phyloP scores from a whole-genome alignment of 78 protist genomes.

The Anaeramoeba flamelloides region DNA sequence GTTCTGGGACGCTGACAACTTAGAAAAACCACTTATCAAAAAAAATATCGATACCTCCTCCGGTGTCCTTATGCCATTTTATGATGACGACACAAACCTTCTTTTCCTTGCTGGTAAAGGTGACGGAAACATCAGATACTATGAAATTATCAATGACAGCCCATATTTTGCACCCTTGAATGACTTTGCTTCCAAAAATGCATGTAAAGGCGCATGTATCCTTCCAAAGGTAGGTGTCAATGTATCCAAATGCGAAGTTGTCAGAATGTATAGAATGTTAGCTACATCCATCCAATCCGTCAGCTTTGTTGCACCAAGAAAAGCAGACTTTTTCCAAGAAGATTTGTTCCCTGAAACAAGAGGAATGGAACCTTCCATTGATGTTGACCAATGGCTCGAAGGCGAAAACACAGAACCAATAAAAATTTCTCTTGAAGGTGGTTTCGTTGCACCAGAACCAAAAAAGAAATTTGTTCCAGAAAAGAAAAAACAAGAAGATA shows the following conservation, averaged over 20 bases:
- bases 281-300: no score
- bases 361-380: slow-evolving; percentile 50
- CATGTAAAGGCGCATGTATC: slow-evolving; percentile 60
- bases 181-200: slow-evolving; percentile 35
- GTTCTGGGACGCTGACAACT: slow-evolving; percentile 41
- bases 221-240: no score
- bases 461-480: no score
- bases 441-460: no score
- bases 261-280: no score
- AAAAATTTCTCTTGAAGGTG: no score
- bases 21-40: slow-evolving; percentile 31
- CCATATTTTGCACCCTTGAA: no score
- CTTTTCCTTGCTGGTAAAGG: slow-evolving; percentile 88
- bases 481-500: no score
- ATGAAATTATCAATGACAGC: slow-evolving; percentile 14
- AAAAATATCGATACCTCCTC: slow-evolving; percentile 47
- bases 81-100: slow-evolving; percentile 59
- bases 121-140: slow-evolving; percentile 41
- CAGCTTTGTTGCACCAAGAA: no score
- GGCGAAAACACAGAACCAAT: slow-evolving; percentile 65
- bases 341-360: slow-evolving; percentile 74
- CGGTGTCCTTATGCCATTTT: slow-evolving; percentile 70
- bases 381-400: slow-evolving; percentile 52
- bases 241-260: no score
- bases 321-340: slow-evolving; percentile 75